A percentile compares a stretch with the other conserved stretches of the same genome.
Conservation (phyloP, 2,329 filamentous ascomycete species). For the Clonostachys rosea region DNA sequence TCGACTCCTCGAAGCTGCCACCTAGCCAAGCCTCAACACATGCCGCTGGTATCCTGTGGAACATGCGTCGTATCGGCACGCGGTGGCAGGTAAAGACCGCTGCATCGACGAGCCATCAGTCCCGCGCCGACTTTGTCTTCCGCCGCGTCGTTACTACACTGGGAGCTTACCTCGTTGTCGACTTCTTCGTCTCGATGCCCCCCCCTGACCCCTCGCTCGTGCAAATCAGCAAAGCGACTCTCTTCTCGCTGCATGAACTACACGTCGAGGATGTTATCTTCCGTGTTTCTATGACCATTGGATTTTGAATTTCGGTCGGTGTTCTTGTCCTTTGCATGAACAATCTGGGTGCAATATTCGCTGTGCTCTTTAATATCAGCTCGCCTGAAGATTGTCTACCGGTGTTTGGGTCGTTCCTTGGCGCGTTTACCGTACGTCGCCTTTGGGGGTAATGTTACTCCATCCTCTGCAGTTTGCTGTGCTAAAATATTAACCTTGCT, state of each 20-base stretch:
- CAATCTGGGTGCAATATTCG: not conserved
- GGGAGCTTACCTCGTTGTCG: constrained; percentile 1
- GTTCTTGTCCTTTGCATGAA: not conserved
- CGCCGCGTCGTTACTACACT: not conserved
- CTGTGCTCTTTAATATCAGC: not conserved
- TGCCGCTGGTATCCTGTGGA: not conserved
- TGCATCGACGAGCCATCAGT: not conserved
- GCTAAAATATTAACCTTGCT: not conserved
- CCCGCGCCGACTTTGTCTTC: not conserved
- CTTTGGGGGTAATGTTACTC: constrained; percentile 1
- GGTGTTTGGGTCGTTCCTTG: not conserved
- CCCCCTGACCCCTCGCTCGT: constrained; percentile 1
- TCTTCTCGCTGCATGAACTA: not conserved
- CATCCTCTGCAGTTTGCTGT: not conserved
- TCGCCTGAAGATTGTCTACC: not conserved
- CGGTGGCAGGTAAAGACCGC: constrained; percentile 1
- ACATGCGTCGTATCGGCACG: constrained; percentile 1
- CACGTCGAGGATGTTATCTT: not conserved
- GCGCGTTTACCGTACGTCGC: not conserved
- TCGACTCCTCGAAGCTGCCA: not conserved
- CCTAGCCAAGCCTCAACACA: too few relatives aligned
- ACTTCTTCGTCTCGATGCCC: not conserved
- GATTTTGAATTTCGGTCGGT: not conserved
- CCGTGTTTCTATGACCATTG: not conserved
- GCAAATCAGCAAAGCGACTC: not conserved